Base-by-base conservation (phyloP, 148 eudicot genomes). In the Cornus controversa region DNA sequence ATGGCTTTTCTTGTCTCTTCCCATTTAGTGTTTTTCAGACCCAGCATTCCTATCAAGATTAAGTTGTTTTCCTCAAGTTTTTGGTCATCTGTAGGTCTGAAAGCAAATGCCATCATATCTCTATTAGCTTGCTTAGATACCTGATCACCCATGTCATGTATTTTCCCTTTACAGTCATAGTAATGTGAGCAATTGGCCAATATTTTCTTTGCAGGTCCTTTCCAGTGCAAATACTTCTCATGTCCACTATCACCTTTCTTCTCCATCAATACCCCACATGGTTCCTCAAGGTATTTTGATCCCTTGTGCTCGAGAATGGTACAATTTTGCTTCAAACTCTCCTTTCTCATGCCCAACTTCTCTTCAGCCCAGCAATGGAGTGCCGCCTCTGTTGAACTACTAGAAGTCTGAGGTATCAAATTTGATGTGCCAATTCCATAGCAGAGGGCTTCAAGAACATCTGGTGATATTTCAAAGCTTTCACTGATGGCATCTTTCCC, bases 101-200 rank as follows among this genome's bases (percentile, higher is more conserved):
- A 72, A 31, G 81, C 78, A 77, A 63, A 74, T 68, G 84, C 84
- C 57, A 10, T 18, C 80, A 81, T 76, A 14, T 40, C 31, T 24
- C 9, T 14, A 45, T 26, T 58, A 40, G 29, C 42, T 24, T 15
- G 54, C 34, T 26, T 29, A 15, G 77, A 31, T 0, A 0, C 53
- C 20, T 10, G 63, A 8, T 15, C 67, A 58, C 54, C 71, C 13
- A 81, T 63, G 0, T 10, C 26, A 10, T 54, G 60, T 28, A 36
- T 45, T 2, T 23, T 20, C 34, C 84, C 84, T 4, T 26, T 11
- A n/a, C 62, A 27, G 29, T 77, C 69, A 60, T 81, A 81, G 67
- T 67, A 81, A 27, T 16, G 31, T 4, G 77, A 53, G 70, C 84
- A 81, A 58, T 47, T 71, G 10, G 42, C 8, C 36, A 81, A 58